These are phyloP conservation scores for Persicaria maculosa DNA, from an alignment of 148 eudicot species.

Conservation along the genomic window DNA sequence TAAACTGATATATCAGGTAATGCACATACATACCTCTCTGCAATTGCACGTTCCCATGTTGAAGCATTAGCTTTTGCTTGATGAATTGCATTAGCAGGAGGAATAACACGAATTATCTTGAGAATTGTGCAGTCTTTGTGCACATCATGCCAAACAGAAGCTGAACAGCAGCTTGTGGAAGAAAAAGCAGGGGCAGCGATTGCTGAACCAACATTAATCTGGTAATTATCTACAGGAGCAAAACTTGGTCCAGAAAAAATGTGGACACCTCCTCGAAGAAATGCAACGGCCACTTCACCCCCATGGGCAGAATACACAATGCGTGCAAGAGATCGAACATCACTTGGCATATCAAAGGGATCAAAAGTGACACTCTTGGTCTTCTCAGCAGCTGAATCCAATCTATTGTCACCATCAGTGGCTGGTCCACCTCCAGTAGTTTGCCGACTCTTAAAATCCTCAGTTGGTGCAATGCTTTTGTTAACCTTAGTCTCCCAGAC, in stretches of 20 bases:
- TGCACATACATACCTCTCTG: conserved; percentile 61
- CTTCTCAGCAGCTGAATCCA: conserved; percentile 49
- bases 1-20: neutral
- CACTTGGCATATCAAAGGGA: conserved; percentile 97
- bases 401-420: conserved; percentile 29
- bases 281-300: conserved; percentile 96
- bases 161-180: conserved; percentile 97
- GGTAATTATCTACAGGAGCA: conserved; percentile 80
- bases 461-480: conserved; percentile 73
- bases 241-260: conserved; percentile 80
- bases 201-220: conserved; percentile 81
- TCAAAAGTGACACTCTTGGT: conserved; percentile 73
- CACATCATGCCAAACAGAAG: conserved; percentile 90
- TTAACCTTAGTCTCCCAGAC: conserved; percentile 96
- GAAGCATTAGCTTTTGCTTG: conserved; percentile 72
- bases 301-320: conserved; percentile 94
- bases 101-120: conserved; percentile 90
- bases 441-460: conserved; percentile 51
- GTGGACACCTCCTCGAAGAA: conserved; percentile 86
- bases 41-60: conserved; percentile 98
- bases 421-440: conserved; percentile 24
- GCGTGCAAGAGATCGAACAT: conserved; percentile 91
- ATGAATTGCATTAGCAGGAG: conserved; percentile 68
- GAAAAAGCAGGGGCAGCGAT: conserved; percentile 98
- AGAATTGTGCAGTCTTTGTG: conserved; percentile 69